phyloP scores from a whole-genome alignment of 345 rosid genomes.

The Aethionema arabicum region DNA sequence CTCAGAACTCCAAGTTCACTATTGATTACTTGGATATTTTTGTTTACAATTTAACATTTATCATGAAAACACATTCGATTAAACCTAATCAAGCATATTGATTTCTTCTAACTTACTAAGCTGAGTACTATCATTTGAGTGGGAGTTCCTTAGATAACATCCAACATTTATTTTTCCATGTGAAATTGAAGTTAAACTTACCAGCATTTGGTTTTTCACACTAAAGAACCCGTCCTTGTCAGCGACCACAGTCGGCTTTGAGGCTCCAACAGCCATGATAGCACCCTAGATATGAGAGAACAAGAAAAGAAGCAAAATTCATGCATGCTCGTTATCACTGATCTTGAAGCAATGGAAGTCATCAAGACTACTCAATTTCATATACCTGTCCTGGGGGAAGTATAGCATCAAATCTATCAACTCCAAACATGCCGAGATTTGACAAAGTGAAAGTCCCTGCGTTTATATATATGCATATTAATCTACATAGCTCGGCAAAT shows the following conservation, averaged over 20 bases:
- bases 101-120: too few species aligned
- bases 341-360: slow-evolving; percentile 4
- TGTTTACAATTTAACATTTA: too few species aligned
- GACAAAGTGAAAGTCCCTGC: slow-evolving; percentile 95
- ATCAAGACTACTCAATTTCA: background rate
- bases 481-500: background rate
- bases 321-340: slow-evolving; percentile 1
- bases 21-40: too few species aligned
- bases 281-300: slow-evolving; percentile 67
- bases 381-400: slow-evolving; percentile 92
- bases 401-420: slow-evolving; percentile 96
- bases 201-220: slow-evolving; percentile 87
- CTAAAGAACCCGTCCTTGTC: slow-evolving; percentile 87
- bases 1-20: slow-evolving; percentile 5
- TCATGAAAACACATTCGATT: too few species aligned
- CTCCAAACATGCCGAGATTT: slow-evolving; percentile 95
- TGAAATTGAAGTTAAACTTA: slow-evolving; percentile 38
- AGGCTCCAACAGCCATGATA: slow-evolving; percentile 98
- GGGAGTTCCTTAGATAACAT: background rate
- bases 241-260: slow-evolving; percentile 89
- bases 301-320: background rate
- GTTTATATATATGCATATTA: slow-evolving; percentile 16
- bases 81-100: too few species aligned
- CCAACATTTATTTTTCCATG: background rate
- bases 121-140: too few species aligned